Evolutionary conservation across 345 rosid species (phyloP), one percentile per base, ranked within the genome.

Genomic region (Eucalyptus tenuipes): DNA sequence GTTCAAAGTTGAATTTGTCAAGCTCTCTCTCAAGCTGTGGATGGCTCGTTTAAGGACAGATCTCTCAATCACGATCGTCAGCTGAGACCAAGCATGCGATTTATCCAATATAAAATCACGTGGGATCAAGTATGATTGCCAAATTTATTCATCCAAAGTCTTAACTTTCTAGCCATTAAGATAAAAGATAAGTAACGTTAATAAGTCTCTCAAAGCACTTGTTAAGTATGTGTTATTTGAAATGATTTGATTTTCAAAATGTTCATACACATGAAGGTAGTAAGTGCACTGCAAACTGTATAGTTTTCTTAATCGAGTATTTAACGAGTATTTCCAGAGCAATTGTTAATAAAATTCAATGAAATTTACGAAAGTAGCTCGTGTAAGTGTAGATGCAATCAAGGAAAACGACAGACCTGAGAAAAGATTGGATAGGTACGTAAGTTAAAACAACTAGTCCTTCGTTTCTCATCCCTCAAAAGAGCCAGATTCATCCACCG

Each of bases 171-270:
- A 12, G 15, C 4, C 16, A 6, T 52, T 13, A 27, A 61, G n/a
- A 29, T 61, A 18, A 10, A 37, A 75, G 3, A 75, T 18, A 4
- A 5, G 14, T 75, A 6, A 2, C 18, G 12, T 33, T 68, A 33
- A 68, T 2, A 1, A 17, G 4, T 9, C 12, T 33, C 24, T 68
- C 0, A 10, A 2, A 33, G 22, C 24, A 68, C 7, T 68, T 2
- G 44, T 33, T 61, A 61, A 27, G 15, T 29, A 61, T 61, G 2
- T 1, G 14, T 61, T 0, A 61, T 29, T 29, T 61, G 44, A 68
- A 33, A 33, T 8, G 6, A 33, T 17, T 33, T 20, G 80, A 17
- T 33, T 17, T 68, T 17, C 2, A 68, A 0, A 20, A 37, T 0
- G 42, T 4, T 17, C 10, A 68, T 17, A 3, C 1, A 33, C 42